phyloP scores from a whole-genome alignment of 1,139 yeast genomes.

The Keqinozyma sinolaborantium region DNA sequence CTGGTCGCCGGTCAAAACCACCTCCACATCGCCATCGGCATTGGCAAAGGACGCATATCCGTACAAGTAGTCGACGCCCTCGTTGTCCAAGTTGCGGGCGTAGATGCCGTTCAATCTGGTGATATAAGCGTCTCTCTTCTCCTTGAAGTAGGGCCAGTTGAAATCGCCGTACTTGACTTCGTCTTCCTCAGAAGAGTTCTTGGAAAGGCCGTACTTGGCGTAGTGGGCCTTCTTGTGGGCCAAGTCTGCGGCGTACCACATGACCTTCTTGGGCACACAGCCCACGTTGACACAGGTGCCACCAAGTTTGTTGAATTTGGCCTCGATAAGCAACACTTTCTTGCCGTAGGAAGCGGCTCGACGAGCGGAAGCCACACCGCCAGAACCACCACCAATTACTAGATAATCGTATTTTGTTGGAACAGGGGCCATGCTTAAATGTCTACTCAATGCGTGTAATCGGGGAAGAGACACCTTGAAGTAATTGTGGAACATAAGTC shows the following conservation, averaged over 20 bases:
- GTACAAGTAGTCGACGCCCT: constrained; percentile 80
- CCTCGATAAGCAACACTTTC: constrained; percentile 77
- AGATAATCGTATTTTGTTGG: constrained; percentile 75
- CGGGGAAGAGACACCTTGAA: constrained; percentile 12
- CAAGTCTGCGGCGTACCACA: constrained; percentile 96
- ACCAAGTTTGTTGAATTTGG: constrained; percentile 66
- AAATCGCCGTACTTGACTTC: constrained; percentile 55
- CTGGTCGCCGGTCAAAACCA: constrained; percentile 46
- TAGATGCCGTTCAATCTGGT: constrained; percentile 87
- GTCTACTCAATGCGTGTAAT: constrained; percentile 20
- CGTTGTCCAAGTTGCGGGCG: constrained; percentile 79
- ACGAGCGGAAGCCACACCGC: constrained; percentile 97
- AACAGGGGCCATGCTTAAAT: constrained; percentile 52
- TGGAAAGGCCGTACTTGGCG: constrained; percentile 72
- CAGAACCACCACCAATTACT: constrained; percentile 99
- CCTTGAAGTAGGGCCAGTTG: constrained; percentile 78
- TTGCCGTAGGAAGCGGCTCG: constrained; percentile 95
- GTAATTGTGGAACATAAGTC: no score
- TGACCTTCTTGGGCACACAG: constrained; percentile 96
- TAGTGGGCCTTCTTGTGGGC: constrained; percentile 76
- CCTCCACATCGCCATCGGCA: constrained; percentile 72
- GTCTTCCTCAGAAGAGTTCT: constrained; percentile 37
- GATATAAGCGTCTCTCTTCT: constrained; percentile 88
- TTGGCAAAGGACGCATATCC: constrained; percentile 84
- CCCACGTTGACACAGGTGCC: constrained; percentile 99